Evolutionary conservation across 1,284 basidiomycete species (phyloP), one percentile per base, ranked within the genome.

Genomic region (Tilletia walkeri): DNA sequence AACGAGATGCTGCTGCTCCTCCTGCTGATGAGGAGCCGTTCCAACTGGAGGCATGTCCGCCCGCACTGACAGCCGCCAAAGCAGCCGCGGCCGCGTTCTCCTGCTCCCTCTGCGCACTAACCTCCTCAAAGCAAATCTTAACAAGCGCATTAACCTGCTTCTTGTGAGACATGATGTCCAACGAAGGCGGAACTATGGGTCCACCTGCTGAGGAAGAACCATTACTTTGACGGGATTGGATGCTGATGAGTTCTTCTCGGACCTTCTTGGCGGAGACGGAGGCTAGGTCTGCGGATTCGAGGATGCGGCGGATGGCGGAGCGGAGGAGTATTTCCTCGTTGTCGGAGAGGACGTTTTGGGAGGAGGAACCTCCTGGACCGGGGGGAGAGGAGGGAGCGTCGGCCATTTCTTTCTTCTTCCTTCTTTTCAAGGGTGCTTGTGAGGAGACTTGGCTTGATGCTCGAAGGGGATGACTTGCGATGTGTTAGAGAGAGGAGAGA

Each of bases 181-280:
- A 34, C 59, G 59, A 38, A 16, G 59, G 59, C 36, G 59, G 59
- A 14, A 63, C 59, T 34, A 63, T 18, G 34, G 36, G 30, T 14
- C 16, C 36, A 16, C 34, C 34, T 16, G 36, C 30, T 3, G 34
- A 18, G 4, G 30, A 16, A 12, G 14, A 73, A 20, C 75, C 79
- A 24, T 71, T 70, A 36, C 0, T 70, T 18, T 73, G 73, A 49
- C 73, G 68, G 41, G 74, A 68, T 38, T 79, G 78, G 34, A 78
- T 69, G 48, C 72, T 73, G 34, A 73, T 70, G 41, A 82, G 75
- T 39, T 75, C 75, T 36, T 66, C 69, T 63, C 80, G 76, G 38
- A 82, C 76, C 67, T 76, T 76, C 67, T 79, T 78, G 24, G 79
- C 77, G 6, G 79, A 78, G 70, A 82, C 72, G n/a, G 75, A 73